Evolutionary conservation across 805 yeast genomes (phyloP).

Genomic region (Ascoidea tarda): DNA sequence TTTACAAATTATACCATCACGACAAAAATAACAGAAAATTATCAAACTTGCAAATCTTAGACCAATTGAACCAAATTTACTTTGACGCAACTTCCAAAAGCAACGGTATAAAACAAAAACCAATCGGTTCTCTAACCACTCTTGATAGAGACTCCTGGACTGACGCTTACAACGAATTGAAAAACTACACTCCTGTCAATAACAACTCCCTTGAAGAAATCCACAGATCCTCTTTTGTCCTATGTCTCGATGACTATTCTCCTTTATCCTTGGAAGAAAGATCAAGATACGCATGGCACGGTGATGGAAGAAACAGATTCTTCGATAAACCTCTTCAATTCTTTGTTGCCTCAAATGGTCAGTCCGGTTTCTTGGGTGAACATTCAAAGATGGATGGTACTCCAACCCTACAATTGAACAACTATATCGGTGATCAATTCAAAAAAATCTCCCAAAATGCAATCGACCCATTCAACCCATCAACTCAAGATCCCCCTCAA

Average conservation of each 20-base stretch:
- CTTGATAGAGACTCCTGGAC: constrained; percentile 80
- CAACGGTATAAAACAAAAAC: constrained; percentile 16
- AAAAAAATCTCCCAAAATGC: constrained; percentile 25
- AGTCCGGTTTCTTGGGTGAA: constrained; percentile 90
- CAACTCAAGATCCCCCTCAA: constrained; percentile 13
- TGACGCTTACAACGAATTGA: constrained; percentile 40
- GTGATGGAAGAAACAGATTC: constrained; percentile 83
- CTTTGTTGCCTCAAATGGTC: constrained; percentile 67
- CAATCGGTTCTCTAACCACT: constrained; percentile 71
- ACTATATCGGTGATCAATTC: constrained; percentile 49
- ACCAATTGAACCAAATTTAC: constrained; percentile 41
- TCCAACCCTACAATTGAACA: constrained; percentile 81
- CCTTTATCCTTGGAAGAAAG: constrained; percentile 77
- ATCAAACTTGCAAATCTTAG: constrained; percentile 33
- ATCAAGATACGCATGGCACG: constrained; percentile 84
- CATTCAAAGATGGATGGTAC: constrained; percentile 98
- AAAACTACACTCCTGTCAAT: constrained; percentile 44
- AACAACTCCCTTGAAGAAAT: constrained; percentile 48
- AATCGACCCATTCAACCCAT: constrained; percentile 10
- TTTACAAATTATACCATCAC: constrained; percentile 64
- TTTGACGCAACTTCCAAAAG: constrained; percentile 10
- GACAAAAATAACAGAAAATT: constrained; percentile 23
- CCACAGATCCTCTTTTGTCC: constrained; percentile 63
- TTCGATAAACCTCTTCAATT: constrained; percentile 88
- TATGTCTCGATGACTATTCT: constrained; percentile 58